Evolutionary conservation across 2,329 filamentous ascomycete genomes (phyloP), one percentile per base, ranked within the genome.

Genomic region (Aquanectria penicillioides): DNA sequence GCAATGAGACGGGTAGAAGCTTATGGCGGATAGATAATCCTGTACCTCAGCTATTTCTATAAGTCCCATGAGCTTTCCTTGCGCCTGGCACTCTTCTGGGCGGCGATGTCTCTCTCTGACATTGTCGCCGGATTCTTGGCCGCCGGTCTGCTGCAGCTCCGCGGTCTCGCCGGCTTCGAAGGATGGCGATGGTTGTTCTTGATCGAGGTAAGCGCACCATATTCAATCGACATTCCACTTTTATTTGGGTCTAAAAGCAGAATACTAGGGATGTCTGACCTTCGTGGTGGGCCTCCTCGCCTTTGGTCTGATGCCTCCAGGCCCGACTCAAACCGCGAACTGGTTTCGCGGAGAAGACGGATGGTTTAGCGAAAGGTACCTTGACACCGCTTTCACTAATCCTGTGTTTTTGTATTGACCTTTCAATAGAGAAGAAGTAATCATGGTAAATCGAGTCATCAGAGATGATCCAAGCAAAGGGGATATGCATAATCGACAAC

Each of bases 1-100:
- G 23, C 26, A 11, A 50, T 29, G 13, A 6, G n/a, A 13, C 20
- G 47, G 33, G 40, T 31, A 44, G 9, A 37, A 23, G 55, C 48
- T 58, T 58, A 46, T 43, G 13, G 33, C 9, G 36, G 22, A 47
- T 69, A 75, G 61, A 72, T 69, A 33, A 84, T 89, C 49, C 75
- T 88, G 1, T 91, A 90, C 69, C 78, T 91, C 2, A 86, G 83
- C 23, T 92, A 92, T 71, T 92, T 88, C 75, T 92, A 91, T 74
- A 91, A 59, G 33, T 52, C 56, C 22, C 55, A 58, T 11, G 59
- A 62, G 72, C 79, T 92, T 2, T 88, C 89, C 0, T 81, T 84
- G 31, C 81, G 89, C 0, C 76, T 92, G 20, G 85, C 84, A 49
- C 90, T 83, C 75, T 91, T 91, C 73, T 92, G 89, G 89, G 83